Conservation (phyloP, 495 filamentous ascomycete species). For the Neurospora intermedia region DNA sequence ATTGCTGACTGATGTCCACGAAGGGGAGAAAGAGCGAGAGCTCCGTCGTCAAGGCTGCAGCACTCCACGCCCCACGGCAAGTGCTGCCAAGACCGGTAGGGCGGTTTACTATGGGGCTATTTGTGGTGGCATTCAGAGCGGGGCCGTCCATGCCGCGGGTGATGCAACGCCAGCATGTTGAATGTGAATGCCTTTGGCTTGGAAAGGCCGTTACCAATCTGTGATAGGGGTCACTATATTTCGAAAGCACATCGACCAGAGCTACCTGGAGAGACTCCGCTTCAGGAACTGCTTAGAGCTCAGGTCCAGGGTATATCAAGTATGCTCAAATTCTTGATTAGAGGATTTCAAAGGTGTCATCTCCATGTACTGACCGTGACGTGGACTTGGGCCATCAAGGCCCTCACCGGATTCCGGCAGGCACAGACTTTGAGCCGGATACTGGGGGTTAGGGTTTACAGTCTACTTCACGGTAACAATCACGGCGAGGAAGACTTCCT, state of each 20-base stretch:
- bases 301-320: too few species aligned
- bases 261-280: too few species aligned
- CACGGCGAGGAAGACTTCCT: not conserved
- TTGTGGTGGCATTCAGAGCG: not conserved
- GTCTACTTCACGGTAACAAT: not conserved
- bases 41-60: not conserved
- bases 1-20: not conserved
- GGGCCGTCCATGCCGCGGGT: not conserved
- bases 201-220: too few species aligned
- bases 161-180: not conserved
- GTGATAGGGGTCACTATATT: too few species aligned
- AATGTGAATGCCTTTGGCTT: too few species aligned
- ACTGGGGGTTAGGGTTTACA: not conserved
- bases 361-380: too few species aligned
- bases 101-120: not conserved
- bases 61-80: not conserved
- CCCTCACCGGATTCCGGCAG: not conserved
- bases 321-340: too few species aligned
- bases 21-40: not conserved
- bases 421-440: not conserved
- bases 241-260: too few species aligned
- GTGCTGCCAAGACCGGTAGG: not conserved
- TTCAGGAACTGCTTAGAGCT: too few species aligned
- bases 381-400: not conserved
- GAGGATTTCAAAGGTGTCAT: too few species aligned